Evolutionary conservation across 129 eudicot species (phyloP), one percentile per base, ranked within the genome.

Genomic region (Flaveria linearis): DNA sequence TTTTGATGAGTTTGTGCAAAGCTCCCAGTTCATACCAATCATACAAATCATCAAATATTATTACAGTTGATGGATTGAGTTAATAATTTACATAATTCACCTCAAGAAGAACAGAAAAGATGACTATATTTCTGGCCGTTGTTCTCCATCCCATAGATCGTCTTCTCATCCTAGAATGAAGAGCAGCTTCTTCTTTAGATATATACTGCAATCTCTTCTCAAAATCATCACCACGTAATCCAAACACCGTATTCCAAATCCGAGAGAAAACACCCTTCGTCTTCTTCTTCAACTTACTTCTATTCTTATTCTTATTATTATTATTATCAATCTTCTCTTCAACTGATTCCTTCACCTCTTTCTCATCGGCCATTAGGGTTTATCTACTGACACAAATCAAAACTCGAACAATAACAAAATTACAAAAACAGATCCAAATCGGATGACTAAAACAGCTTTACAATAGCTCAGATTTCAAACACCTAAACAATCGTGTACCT

Each of bases 101-200:
- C 98, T 93, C 98, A 73, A 85, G 56, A 71, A 90, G 46, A 56
- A 90, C 73, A 41, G 96, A 90, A 77, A 93, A 84, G 7, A 90
- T 33, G 42, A 93, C 82, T 63, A 90, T 82, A 76, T 90, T 83
- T 55, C 88, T 81, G 11, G 81, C 69, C 51, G 87, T 86, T 61
- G 85, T 77, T 76, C 89, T 83, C 89, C 85, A 88, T 17, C 86
- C 69, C 33, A 71, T 69, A 30, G 96, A 75, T 56, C 98, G 77
- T 76, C 74, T 87, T 68, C 81, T 87, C 82, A 93, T 82, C 73
- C 97, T 87, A 77, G 91, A 68, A 47, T 87, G 77, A 75, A 88
- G 85, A 68, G 85, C 45, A 49, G 89, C 95, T 74, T 93, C 98
- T 81, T 87, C 93, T 86, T 85, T 93, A 53, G 96, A 83, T 60